These are phyloP conservation scores for Tetratostichococcus sp. DNA, from an alignment of 139 green algal species.

Conservation along the genomic window DNA sequence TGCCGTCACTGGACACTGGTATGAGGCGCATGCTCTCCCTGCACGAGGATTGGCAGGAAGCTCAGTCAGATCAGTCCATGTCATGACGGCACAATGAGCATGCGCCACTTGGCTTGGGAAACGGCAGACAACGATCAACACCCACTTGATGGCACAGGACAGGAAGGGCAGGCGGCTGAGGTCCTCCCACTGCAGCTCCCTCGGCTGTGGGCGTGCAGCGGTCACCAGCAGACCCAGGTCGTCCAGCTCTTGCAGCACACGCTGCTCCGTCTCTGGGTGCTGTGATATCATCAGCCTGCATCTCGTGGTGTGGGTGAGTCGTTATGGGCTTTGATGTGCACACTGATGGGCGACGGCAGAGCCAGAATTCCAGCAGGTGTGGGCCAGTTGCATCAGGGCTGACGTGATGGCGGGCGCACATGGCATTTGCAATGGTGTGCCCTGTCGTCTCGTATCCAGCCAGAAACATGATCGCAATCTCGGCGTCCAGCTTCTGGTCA, in stretches of 20 bases:
- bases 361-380: no score
- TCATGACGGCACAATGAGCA: background rate
- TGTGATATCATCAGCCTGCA: conserved; percentile 18
- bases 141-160: conserved; percentile 19
- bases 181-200: conserved; percentile 2
- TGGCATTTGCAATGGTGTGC: conserved; percentile 19
- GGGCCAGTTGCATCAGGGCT: background rate
- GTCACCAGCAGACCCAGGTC: conserved; percentile 9
- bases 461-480: conserved; percentile 31
- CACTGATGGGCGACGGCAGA: no score
- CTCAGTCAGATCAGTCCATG: background rate
- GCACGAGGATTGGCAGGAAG: background rate
- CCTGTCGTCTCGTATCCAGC: conserved; percentile 41
- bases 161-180: conserved; percentile 17
- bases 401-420: background rate
- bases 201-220: background rate
- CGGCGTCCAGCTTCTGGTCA: conserved; percentile 15
- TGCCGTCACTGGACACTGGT: background rate
- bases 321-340: no score
- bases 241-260: conserved; percentile 19
- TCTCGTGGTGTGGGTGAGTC: background rate
- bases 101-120: no score
- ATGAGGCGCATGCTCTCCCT: background rate
- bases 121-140: background rate
- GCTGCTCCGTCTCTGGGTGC: conserved; percentile 18